Evolutionary conservation across 2,329 filamentous ascomycete genomes (phyloP).

Genomic region (Ophiostoma populinum): DNA sequence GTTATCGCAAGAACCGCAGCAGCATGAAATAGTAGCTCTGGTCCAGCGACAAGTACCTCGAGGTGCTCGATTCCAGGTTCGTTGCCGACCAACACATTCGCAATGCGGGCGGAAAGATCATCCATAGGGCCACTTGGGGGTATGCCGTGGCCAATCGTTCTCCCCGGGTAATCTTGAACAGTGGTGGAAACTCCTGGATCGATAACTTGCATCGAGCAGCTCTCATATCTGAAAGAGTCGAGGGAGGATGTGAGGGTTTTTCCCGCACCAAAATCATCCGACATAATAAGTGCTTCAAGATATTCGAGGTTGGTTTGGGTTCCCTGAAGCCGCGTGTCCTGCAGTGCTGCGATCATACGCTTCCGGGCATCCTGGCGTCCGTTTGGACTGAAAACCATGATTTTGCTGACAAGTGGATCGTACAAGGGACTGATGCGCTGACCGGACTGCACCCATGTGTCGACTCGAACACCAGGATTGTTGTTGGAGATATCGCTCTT

Average conservation of each 20-base stretch:
- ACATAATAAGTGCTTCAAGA: conserved; percentile 16
- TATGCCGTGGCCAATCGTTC: conserved; percentile 23
- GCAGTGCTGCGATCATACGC: conserved; percentile 61
- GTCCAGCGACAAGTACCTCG: conserved; percentile 20
- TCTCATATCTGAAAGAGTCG: conserved; percentile 15
- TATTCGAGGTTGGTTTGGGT: conserved; percentile 20
- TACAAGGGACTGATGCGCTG: conserved; percentile 20
- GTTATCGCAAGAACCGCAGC: conserved; percentile 15
- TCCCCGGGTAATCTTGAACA: conserved; percentile 20
- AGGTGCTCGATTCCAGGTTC: conserved; percentile 15
- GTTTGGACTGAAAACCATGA: conserved; percentile 63
- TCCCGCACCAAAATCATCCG: too few species aligned
- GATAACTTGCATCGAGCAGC: conserved; percentile 16
- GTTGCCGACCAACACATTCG: conserved; percentile 21
- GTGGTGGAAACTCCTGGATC: conserved; percentile 1
- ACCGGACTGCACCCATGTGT: conserved; percentile 52
- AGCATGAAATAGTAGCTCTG: conserved; percentile 19
- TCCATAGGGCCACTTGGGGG: conserved; percentile 26
- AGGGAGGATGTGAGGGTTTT: too few species aligned
- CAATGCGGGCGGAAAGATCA: conserved; percentile 18
- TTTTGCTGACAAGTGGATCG: conserved; percentile 40
- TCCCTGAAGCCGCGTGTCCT: conserved; percentile 24
- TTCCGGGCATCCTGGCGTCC: conserved; percentile 64
- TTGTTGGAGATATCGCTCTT: conserved; percentile 49
- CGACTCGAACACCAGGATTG: conserved; percentile 36